phyloP scores from a whole-genome alignment of 192 early-diverging fungal genomes.

The Phlyctochytrium planicorne region DNA sequence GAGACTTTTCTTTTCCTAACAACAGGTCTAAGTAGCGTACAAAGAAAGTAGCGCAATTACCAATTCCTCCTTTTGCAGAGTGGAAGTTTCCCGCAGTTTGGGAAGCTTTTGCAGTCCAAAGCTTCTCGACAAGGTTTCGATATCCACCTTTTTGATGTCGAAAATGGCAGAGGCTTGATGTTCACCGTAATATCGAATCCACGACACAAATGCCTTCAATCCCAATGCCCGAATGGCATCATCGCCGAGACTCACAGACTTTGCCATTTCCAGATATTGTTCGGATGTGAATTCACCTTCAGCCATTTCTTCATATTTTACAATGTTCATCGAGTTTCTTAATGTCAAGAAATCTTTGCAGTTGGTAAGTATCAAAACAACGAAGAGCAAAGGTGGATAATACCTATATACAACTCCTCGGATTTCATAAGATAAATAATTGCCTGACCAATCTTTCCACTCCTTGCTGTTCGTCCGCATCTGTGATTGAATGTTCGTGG shows the following conservation, averaged over 20 bases:
- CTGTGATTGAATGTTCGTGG: conserved; percentile 95
- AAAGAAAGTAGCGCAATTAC: neutral
- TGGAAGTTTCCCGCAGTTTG: conserved; percentile 98
- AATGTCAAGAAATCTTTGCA: conserved; percentile 53
- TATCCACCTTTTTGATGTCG: conserved; percentile 77
- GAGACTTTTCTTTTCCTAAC: conserved; percentile 12
- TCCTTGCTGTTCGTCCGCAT: conserved; percentile 89
- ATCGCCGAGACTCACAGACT: too few relatives aligned
- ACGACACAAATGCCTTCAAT: conserved; percentile 84
- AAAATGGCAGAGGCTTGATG: conserved; percentile 96
- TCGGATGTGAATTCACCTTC: conserved; percentile 43
- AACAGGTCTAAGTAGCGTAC: neutral
- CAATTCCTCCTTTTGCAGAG: neutral
- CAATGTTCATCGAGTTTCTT: neutral
- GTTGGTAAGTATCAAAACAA: neutral
- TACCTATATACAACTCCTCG: conserved; percentile 86
- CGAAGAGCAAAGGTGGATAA: neutral
- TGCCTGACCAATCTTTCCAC: conserved; percentile 82
- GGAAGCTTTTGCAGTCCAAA: conserved; percentile 84
- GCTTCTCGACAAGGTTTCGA: conserved; percentile 70
- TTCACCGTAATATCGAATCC: conserved; percentile 87
- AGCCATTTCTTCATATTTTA: neutral
- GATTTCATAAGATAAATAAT: conserved; percentile 75
- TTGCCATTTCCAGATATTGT: conserved; percentile 65
- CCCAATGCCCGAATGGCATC: neutral